Conservation (phyloP, 164 flowering plant genomes). For the Tetracentron sinense region DNA sequence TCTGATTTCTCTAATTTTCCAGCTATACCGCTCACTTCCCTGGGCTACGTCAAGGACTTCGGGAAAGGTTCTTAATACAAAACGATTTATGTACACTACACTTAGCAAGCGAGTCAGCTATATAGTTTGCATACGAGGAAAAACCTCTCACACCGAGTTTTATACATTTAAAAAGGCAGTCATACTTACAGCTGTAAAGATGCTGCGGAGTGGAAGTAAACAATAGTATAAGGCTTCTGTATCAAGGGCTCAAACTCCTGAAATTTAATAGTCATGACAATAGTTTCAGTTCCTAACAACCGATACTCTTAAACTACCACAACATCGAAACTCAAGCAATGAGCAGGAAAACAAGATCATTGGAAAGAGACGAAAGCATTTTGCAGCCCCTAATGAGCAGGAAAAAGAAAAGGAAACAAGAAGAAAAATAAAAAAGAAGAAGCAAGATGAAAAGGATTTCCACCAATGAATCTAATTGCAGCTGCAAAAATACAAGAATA, state of each 20-base stretch:
- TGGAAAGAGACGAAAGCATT: no score
- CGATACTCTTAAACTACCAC: not conserved
- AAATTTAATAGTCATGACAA: conserved; percentile 17
- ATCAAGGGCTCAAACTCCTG: conserved; percentile 98
- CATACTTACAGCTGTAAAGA: conserved; percentile 81
- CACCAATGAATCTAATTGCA: not conserved
- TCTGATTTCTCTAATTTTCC: no score
- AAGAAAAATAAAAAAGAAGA: not conserved
- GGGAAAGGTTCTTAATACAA: no score
- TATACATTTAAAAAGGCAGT: conserved; percentile 8
- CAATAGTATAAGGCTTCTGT: conserved; percentile 92
- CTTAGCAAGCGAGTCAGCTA: no score
- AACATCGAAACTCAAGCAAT: not conserved
- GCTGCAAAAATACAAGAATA: no score
- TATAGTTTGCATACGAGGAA: no score
- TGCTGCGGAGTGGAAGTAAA: conserved; percentile 97
- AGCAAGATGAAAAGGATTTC: not conserved
- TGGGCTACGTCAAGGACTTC: no score
- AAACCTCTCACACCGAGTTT: not conserved
- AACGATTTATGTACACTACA: no score
- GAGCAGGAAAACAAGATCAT: no score
- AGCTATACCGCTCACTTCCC: no score
- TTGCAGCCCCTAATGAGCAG: no score
- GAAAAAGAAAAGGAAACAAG: not conserved
- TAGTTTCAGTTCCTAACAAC: conserved; percentile 8